phyloP scores from a whole-genome alignment of 192 early-diverging fungal species.

The Podila minutissima region DNA sequence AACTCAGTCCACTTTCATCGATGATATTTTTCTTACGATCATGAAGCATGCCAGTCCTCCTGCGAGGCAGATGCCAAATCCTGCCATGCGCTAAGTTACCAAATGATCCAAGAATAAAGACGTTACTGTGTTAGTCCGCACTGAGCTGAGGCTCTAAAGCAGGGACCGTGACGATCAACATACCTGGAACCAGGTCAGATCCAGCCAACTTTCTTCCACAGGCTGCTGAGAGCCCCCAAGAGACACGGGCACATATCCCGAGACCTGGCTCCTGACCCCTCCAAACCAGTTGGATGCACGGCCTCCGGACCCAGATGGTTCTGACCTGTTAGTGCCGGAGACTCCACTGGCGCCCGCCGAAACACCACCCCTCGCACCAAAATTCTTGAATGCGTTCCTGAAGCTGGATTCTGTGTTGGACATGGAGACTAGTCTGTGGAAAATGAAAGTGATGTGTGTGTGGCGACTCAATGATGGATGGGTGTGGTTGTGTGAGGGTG shows the following conservation, averaged over 20 bases:
- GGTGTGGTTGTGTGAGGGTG: no score
- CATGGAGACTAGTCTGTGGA: constrained; percentile 22
- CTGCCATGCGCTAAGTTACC: constrained; percentile 43
- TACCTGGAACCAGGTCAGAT: constrained; percentile 48
- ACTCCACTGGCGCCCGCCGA: background rate
- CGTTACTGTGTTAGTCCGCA: no score
- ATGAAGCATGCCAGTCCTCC: constrained; percentile 62
- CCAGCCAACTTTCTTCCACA: constrained; percentile 45
- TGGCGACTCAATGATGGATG: no score
- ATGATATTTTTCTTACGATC: constrained; percentile 17
- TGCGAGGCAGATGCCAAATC: constrained; percentile 60
- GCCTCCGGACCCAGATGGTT: background rate
- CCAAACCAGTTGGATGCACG: constrained; percentile 43
- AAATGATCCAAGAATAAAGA: background rate
- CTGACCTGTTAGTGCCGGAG: background rate
- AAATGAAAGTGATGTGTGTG: background rate
- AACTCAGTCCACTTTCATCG: background rate
- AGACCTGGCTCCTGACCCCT: constrained; percentile 34
- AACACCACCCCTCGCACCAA: constrained; percentile 45
- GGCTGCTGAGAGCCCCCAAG: constrained; percentile 38
- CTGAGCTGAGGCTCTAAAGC: background rate
- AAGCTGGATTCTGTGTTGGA: constrained; percentile 57
- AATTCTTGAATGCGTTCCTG: constrained; percentile 59
- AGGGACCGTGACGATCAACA: background rate
- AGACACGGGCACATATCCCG: constrained; percentile 47